Evolutionary conservation across 345 rosid genomes (phyloP).

Genomic region (Balakata baccata): DNA sequence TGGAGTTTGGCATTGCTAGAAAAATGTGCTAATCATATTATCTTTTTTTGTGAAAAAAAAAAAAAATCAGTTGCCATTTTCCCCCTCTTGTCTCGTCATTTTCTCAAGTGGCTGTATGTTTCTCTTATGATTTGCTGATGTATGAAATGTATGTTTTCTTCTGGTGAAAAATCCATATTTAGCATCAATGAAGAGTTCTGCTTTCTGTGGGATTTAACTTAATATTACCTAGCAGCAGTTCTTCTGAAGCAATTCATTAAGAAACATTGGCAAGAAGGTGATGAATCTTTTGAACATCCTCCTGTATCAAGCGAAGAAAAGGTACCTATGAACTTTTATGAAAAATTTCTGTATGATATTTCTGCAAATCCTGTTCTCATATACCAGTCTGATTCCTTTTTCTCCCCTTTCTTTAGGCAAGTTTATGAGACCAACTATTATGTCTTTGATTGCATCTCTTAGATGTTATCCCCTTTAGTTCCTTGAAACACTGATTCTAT

Average conservation of each 20-base stretch:
- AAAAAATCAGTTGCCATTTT: no score
- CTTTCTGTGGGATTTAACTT: conserved; percentile 49
- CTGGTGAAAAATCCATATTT: neutral
- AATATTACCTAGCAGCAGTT: conserved; percentile 79
- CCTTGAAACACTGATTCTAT: neutral
- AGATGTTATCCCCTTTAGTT: neutral
- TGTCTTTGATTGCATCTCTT: neutral
- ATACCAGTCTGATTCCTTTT: neutral
- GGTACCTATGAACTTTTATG: conserved; percentile 35
- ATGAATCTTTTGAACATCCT: conserved; percentile 74
- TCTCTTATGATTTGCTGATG: neutral
- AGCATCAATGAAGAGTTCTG: neutral
- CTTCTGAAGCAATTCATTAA: conserved; percentile 82
- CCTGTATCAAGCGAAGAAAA: conserved; percentile 50
- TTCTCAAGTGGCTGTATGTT: neutral
- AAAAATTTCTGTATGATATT: neutral
- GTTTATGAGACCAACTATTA: neutral
- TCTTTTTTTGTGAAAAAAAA: neutral
- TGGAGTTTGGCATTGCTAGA: neutral
- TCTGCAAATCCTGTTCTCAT: neutral
- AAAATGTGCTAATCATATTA: conserved; percentile 27
- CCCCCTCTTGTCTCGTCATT: neutral
- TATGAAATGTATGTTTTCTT: neutral
- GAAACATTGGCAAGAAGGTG: conserved; percentile 90
- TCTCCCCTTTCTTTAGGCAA: neutral